Evolutionary conservation across 371 early-diverging fungal genomes (phyloP).

Genomic region (Apophysomyces trapeziformis): DNA sequence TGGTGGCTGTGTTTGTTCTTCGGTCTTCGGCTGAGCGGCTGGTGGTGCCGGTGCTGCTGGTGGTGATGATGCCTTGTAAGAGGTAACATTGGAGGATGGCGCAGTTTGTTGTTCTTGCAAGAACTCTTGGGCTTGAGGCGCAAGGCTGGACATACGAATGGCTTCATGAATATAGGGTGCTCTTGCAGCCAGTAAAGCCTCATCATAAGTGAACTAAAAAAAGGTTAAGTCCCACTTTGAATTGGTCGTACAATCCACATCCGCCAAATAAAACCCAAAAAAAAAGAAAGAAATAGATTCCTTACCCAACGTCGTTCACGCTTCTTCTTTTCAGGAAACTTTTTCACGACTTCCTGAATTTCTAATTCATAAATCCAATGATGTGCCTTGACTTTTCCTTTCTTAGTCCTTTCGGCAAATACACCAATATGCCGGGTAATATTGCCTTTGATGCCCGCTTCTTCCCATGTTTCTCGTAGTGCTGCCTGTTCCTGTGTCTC

Average conservation of each 20-base stretch:
- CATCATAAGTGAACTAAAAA: conserved; percentile 62
- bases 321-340: conserved; percentile 66
- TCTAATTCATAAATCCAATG: conserved; percentile 68
- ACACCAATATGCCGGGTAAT: conserved; percentile 59
- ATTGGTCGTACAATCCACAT: too few relatives aligned
- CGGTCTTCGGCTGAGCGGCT: background rate
- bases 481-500: conserved; percentile 71
- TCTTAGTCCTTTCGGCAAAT: conserved; percentile 55
- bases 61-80: background rate
- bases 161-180: conserved; percentile 64
- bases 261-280: too few relatives aligned
- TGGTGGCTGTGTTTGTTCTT: background rate
- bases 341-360: conserved; percentile 56
- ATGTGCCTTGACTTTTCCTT: conserved; percentile 52
- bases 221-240: too few relatives aligned
- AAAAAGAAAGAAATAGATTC: background rate
- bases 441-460: conserved; percentile 63
- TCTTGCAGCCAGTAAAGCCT: conserved; percentile 48
- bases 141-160: conserved; percentile 44
- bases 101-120: background rate
- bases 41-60: background rate
- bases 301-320: conserved; percentile 65
- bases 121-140: conserved; percentile 15
- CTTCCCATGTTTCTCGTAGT: conserved; percentile 70
- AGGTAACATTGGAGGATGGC: background rate